Evolutionary conservation across 148 eudicot species (phyloP).

Genomic region (Arctostaphylos glauca): DNA sequence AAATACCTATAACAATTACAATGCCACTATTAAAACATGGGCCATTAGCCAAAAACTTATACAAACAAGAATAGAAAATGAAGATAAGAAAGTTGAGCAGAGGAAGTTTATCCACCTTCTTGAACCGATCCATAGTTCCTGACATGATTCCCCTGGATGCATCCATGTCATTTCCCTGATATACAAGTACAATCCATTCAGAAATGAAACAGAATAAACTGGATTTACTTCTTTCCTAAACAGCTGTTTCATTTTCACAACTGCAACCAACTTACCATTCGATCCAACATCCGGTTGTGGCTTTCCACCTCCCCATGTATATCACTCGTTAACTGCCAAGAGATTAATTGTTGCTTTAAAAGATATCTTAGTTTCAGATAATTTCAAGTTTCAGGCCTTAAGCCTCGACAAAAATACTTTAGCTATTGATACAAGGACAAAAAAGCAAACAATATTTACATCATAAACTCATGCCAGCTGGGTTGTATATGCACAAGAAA

Average conservation of each 20-base stretch:
- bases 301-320: conserved; percentile 80
- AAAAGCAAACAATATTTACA: background rate
- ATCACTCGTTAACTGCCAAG: conserved; percentile 76
- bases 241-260: background rate
- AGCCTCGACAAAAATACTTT: background rate
- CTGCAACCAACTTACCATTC: conserved; percentile 44
- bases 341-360: background rate
- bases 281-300: conserved; percentile 80
- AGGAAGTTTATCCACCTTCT: conserved; percentile 47
- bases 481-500: background rate
- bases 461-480: background rate
- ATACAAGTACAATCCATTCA: conserved; percentile 9
- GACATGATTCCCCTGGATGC: conserved; percentile 85
- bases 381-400: background rate
- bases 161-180: conserved; percentile 83
- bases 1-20: conserved; percentile 50
- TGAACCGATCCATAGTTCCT: conserved; percentile 78
- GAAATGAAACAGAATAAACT: background rate
- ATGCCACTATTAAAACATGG: background rate
- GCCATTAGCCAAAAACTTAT: conserved; percentile 16
- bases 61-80: background rate
- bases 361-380: background rate
- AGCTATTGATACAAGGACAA: background rate
- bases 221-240: background rate
- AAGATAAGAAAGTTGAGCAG: conserved; percentile 11